phyloP scores from a whole-genome alignment of 164 flowering plant genomes.

The Nelumbo lutea region DNA sequence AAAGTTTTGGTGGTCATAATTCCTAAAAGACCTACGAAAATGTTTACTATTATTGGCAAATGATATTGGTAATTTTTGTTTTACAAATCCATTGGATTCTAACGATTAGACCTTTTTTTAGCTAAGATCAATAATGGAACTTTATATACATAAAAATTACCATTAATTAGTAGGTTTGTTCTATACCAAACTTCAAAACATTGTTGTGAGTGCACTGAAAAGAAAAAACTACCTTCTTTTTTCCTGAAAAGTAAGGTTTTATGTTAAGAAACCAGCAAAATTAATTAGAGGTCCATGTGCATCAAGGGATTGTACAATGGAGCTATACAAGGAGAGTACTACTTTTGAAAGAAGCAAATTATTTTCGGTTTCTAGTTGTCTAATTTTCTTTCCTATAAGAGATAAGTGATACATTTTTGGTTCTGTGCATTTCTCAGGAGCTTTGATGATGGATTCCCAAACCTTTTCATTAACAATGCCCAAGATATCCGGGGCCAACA shows the following conservation, averaged over 20 bases:
- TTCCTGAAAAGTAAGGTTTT: too few relatives aligned
- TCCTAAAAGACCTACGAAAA: background rate
- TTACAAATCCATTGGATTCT: background rate
- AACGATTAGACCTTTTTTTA: too few relatives aligned
- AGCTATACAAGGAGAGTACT: background rate
- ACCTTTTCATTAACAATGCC: conserved; percentile 85
- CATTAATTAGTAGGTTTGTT: background rate
- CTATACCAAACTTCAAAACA: too few relatives aligned
- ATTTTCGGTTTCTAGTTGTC: background rate
- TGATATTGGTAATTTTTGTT: background rate
- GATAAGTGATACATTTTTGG: conserved; percentile 4
- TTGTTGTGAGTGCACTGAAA: too few relatives aligned
- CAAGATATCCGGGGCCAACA: conserved; percentile 84
- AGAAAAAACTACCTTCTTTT: too few relatives aligned
- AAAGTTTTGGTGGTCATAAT: background rate
- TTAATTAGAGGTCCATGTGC: too few relatives aligned
- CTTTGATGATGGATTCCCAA: conserved; percentile 94
- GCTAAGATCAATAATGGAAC: background rate
- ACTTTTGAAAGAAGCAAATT: background rate
- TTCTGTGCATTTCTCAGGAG: conserved; percentile 48
- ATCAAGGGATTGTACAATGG: background rate
- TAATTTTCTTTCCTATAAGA: background rate
- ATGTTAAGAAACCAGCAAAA: too few relatives aligned
- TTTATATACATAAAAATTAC: too few relatives aligned
- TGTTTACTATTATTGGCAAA: background rate